Percentiles rank a stretch among this genome's conserved stretches.
phyloP scores from a whole-genome alignment of 23 red algal species.

The Chondrus crispus region DNA sequence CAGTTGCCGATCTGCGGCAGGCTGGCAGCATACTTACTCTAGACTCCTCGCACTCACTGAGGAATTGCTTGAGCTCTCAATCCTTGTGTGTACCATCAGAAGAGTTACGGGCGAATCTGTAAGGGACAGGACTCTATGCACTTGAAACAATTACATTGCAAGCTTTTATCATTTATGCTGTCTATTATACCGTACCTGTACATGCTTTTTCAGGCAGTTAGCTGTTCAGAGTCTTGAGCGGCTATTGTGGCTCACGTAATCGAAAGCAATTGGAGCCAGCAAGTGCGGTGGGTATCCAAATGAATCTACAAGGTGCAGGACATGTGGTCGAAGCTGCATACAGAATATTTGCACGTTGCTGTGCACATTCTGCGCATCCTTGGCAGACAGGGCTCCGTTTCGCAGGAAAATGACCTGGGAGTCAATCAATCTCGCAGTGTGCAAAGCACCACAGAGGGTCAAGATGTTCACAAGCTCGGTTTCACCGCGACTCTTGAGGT shows the following conservation, averaged over 20 bases:
- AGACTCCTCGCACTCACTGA: no score
- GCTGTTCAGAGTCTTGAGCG: constrained; percentile 64
- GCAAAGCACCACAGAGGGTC: constrained; percentile 2
- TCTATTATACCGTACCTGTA: no score
- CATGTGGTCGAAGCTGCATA: constrained; percentile 57
- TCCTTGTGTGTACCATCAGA: no score
- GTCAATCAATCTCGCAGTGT: constrained; percentile 42
- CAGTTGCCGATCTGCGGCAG: no score
- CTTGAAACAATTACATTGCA: no score
- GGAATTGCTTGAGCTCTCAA: no score
- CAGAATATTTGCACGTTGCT: constrained; percentile 53
- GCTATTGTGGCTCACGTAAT: constrained; percentile 76
- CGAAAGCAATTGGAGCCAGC: constrained; percentile 91
- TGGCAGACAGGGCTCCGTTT: constrained; percentile 11
- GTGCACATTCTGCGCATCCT: constrained; percentile 49
- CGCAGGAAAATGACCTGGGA: constrained; percentile 43
- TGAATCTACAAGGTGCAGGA: constrained; percentile 53
- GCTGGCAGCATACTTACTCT: no score
- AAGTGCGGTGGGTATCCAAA: constrained; percentile 78
- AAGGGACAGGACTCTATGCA: no score
- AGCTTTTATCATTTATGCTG: no score
- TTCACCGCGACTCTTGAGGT: constrained; percentile 1
- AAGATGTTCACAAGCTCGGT: constrained; percentile 12
- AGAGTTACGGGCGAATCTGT: no score
- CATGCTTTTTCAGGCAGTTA: no score